These are phyloP conservation scores for Cyathus striatus DNA, from an alignment of 768 basidiomycete species.

Conservation along the genomic window DNA sequence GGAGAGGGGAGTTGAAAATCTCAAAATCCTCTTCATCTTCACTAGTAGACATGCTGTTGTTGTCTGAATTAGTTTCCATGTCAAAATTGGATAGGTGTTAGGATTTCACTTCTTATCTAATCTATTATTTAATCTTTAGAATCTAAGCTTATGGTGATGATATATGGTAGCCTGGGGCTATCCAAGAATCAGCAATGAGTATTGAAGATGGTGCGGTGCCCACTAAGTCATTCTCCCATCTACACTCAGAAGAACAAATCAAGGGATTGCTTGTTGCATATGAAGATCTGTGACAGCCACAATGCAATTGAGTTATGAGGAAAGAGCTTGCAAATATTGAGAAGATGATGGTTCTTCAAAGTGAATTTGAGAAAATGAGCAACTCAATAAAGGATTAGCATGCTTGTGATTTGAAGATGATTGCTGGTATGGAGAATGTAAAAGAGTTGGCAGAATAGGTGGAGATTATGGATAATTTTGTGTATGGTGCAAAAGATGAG, in stretches of 20 bases:
- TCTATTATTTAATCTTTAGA: too few relatives aligned
- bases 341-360: constrained; percentile 39
- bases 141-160: too few relatives aligned
- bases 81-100: too few relatives aligned
- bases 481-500: constrained; percentile 52
- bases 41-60: too few relatives aligned
- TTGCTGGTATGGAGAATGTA: constrained; percentile 8
- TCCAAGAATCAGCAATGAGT: constrained; percentile 43
- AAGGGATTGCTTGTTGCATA: constrained; percentile 44
- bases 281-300: constrained; percentile 47
- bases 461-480: constrained; percentile 41
- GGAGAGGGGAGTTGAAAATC: too few relatives aligned
- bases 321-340: constrained; percentile 40
- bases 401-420: constrained; percentile 17
- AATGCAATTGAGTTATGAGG: constrained; percentile 33
- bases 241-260: constrained; percentile 43
- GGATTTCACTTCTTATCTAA: too few relatives aligned
- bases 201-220: constrained; percentile 63
- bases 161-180: constrained; percentile 46
- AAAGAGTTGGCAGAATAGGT: constrained; percentile 33
- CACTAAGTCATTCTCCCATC: constrained; percentile 54
- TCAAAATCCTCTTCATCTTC: too few relatives aligned
- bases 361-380: constrained; percentile 35
- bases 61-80: too few relatives aligned
- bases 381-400: constrained; percentile 30